Percentiles rank a stretch among this genome's conserved stretches.
Conservation (phyloP, 805 yeast species). For the Metschnikowia bowlesiae region DNA sequence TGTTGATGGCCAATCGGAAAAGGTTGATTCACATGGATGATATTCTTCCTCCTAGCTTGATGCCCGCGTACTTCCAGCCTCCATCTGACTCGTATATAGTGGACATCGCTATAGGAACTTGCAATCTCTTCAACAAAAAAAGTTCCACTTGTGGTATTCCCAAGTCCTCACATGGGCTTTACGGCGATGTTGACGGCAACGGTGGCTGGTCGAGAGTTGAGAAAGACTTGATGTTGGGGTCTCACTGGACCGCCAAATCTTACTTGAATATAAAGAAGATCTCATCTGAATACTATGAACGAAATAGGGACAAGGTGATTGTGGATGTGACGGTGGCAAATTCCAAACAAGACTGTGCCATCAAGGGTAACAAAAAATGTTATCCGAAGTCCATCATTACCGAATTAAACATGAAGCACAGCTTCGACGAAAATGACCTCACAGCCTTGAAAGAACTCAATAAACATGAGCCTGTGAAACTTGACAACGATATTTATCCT, state of each 20-base stretch:
- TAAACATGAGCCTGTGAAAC: constrained; percentile 5
- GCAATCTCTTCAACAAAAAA: constrained; percentile 19
- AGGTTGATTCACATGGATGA: constrained; percentile 29
- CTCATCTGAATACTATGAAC: constrained; percentile 18
- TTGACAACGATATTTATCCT: constrained; percentile 5
- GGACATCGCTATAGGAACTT: constrained; percentile 38
- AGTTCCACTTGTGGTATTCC: constrained; percentile 13
- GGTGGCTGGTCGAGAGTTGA: constrained; percentile 41
- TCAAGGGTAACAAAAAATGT: constrained; percentile 35
- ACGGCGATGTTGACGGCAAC: constrained; percentile 13
- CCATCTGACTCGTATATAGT: constrained; percentile 34
- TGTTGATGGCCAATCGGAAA: constrained; percentile 37
- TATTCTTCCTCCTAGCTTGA: constrained; percentile 10
- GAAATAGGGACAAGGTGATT: constrained; percentile 28
- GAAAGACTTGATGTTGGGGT: constrained; percentile 45
- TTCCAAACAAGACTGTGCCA: constrained; percentile 26
- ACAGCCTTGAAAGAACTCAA: constrained; percentile 4
- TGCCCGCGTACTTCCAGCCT: constrained; percentile 42
- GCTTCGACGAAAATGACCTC: constrained; percentile 26
- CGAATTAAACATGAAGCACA: constrained; percentile 23
- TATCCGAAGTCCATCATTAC: constrained; percentile 28
- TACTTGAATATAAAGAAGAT: constrained; percentile 34
- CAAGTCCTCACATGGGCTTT: constrained; percentile 7
- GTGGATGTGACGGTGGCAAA: constrained; percentile 37
- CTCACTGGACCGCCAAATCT: constrained; percentile 40